These are phyloP conservation scores for Ceriops decandra DNA, from an alignment of 345 rosid species.

Conservation along the genomic window DNA sequence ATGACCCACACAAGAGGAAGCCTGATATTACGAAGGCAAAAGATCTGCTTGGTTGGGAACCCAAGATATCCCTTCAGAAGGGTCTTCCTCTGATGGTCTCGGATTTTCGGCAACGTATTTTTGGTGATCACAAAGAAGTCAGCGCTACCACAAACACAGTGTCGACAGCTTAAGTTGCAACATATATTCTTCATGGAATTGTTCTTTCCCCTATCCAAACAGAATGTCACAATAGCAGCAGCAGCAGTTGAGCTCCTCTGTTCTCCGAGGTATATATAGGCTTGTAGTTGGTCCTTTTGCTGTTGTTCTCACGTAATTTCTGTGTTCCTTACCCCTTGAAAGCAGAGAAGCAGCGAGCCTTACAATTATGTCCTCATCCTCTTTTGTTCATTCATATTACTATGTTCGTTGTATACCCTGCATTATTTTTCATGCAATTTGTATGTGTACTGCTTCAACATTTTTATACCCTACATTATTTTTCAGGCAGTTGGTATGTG, in stretches of 20 bases:
- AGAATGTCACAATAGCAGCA: constrained; percentile 1
- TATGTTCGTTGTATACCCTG: not conserved
- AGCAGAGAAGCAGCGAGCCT: constrained; percentile 19
- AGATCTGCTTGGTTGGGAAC: constrained; percentile 89
- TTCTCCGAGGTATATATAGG: constrained; percentile 8
- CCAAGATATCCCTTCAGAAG: constrained; percentile 82
- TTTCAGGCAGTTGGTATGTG: not conserved
- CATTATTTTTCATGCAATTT: constrained; percentile 4
- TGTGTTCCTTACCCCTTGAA: not conserved
- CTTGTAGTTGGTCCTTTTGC: constrained; percentile 15
- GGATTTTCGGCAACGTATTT: constrained; percentile 87
- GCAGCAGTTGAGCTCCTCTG: constrained; percentile 5
- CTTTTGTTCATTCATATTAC: too few species aligned
- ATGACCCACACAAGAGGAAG: constrained; percentile 99
- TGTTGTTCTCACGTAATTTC: constrained; percentile 7
- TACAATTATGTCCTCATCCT: not conserved
- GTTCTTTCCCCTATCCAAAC: not conserved
- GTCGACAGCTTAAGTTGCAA: constrained; percentile 37
- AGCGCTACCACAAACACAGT: constrained; percentile 22
- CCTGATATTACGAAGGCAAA: constrained; percentile 91
- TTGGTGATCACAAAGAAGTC: constrained; percentile 83
- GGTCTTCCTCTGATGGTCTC: constrained; percentile 95
- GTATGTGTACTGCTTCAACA: not conserved
- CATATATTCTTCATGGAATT: not conserved
- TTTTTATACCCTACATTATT: not conserved